Base-by-base conservation (phyloP, 371 early-diverging fungal genomes). In the Synchytrium microbalum region DNA sequence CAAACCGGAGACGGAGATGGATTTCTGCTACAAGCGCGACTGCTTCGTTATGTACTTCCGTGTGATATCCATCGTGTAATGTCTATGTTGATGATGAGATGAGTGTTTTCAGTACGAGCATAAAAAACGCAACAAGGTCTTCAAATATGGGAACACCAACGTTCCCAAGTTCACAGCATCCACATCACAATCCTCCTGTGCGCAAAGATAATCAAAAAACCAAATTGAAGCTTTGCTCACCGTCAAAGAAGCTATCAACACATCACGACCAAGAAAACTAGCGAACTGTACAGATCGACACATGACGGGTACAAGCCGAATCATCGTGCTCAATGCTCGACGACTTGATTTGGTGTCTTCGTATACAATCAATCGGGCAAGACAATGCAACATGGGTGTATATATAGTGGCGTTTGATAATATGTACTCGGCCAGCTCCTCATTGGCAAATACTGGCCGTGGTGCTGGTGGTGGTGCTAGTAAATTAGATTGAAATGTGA, bases 1-100 rank as follows among this genome's bases (percentile, higher is more conserved):
- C 80, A 79, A 0, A 71, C 56, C 2, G 64, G 64, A 14, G 72
- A 69, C 13, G 67, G 63, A 69, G 58, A 64, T 81, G 82, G 14
- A 81, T 69, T 53, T 81, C 78, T 0, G 74, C 71, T 52, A 84
- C 77, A 5, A 78, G 61, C 54, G 54, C 59, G 8, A 81, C 66
- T 28, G 71, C 27, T 53, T 76, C 81, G 16, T 70, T 72, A 38
- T 84, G 83, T 23, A 71, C 66, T 3, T 78, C 79, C 55, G 69
- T 72, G 53, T 80, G 79, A 62, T 84, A 84, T 16, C 75, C 71
- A 59, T 82, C 82, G 58, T 78, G 78, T 31, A 83, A 67, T 0
- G 78, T 61, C 68, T 75, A 38, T 38, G 13, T 29, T 19, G 13
- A 60, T 2, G 23, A 14, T 51, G 14, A 51, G 23, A 51, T 14